Percentiles rank a stretch among this genome's conserved stretches.
Conservation (phyloP, 805 yeast genomes). For the Pichia sporocuriosa region DNA sequence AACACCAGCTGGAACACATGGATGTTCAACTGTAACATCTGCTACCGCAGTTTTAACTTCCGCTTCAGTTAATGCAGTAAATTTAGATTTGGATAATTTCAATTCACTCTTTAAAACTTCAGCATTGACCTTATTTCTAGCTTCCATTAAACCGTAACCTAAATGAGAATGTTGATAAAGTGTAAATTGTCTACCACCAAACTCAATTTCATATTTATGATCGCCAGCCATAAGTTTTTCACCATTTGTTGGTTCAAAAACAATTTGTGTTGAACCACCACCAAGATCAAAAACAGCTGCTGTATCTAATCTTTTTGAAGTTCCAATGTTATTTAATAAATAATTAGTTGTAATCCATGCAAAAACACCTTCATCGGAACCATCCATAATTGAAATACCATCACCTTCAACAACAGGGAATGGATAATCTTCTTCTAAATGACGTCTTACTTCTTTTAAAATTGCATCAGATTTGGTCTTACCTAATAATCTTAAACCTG, state of each 20-base stretch:
- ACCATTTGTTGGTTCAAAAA: conserved; percentile 77
- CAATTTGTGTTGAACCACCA: conserved; percentile 98
- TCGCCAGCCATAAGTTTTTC: conserved; percentile 73
- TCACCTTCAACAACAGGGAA: conserved; percentile 84
- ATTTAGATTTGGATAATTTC: conserved; percentile 21
- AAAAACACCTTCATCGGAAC: conserved; percentile 94
- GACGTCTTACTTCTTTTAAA: conserved; percentile 65
- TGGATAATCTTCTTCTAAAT: conserved; percentile 76
- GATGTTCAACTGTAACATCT: conserved; percentile 51
- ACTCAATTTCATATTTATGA: conserved; percentile 70
- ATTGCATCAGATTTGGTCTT: conserved; percentile 64
- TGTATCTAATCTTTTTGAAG: conserved; percentile 67
- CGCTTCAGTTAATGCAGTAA: conserved; percentile 24
- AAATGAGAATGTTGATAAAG: conserved; percentile 92
- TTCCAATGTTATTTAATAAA: conserved; percentile 87
- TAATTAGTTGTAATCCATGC: conserved; percentile 98
- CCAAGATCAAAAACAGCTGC: conserved; percentile 98
- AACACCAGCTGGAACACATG: conserved; percentile 82
- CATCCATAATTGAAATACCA: conserved; percentile 91
- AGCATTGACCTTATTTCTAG: conserved; percentile 73
- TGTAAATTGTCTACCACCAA: conserved; percentile 74
- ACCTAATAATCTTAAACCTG: conserved; percentile 87
- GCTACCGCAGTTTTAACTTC: conserved; percentile 37
- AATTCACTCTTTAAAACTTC: conserved; percentile 40
- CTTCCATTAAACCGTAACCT: conserved; percentile 94